Percentiles rank a stretch among this genome's conserved stretches.
Evolutionary conservation across 148 eudicot genomes (phyloP).

Genomic region (Persicaria maculosa): DNA sequence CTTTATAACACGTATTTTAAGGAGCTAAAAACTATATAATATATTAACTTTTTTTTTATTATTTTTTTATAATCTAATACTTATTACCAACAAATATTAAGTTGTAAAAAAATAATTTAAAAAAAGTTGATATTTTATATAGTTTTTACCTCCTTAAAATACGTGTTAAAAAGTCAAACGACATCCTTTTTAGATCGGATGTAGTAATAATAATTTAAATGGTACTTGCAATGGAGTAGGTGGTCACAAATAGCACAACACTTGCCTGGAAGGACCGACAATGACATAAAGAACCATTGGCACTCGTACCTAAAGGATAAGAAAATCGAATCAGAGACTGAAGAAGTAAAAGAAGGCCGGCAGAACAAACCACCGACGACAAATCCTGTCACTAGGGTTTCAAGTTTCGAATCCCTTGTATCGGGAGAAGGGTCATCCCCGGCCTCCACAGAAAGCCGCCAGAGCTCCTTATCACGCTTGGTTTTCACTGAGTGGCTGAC

Average conservation of each 20-base stretch:
- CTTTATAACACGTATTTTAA: too few species aligned
- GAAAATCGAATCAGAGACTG: background rate
- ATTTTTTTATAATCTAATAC: too few species aligned
- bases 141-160: too few species aligned
- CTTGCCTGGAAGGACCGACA: background rate
- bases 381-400: background rate
- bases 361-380: background rate
- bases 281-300: conserved; percentile 13
- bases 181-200: too few species aligned
- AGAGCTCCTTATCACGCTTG: background rate
- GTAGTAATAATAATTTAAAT: background rate
- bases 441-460: background rate
- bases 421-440: background rate
- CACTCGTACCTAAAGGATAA: conserved; percentile 6
- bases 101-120: too few species aligned
- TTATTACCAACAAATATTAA: too few species aligned
- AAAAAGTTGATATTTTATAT: too few species aligned
- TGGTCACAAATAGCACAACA: conserved; percentile 11
- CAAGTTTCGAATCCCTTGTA: background rate
- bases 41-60: too few species aligned
- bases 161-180: too few species aligned
- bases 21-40: too few species aligned
- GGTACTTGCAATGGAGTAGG: background rate
- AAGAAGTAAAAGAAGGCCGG: background rate
- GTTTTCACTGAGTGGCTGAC: background rate